Conservation (phyloP, 2,329 filamentous ascomycete genomes). For the Huntiella moniliformis region DNA sequence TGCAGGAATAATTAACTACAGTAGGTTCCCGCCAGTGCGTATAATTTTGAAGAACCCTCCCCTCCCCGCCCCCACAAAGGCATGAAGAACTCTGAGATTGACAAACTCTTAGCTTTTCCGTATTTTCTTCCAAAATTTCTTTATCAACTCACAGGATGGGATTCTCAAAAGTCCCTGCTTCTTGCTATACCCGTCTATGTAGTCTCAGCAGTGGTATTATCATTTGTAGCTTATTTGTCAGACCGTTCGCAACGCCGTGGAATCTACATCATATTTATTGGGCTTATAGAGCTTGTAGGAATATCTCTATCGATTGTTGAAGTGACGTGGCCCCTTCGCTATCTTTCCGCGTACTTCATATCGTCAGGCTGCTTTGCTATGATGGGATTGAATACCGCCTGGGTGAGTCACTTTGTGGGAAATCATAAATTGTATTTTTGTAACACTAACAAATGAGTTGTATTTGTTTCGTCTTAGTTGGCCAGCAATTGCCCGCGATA, state of each 20-base stretch:
- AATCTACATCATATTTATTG: neutral
- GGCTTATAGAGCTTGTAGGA: neutral
- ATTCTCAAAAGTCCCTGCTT: neutral
- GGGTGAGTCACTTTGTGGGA: neutral
- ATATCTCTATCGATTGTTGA: neutral
- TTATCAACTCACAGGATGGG: neutral
- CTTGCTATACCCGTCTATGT: neutral
- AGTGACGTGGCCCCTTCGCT: no score
- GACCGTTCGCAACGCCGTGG: constrained; percentile 1
- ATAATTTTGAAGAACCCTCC: neutral
- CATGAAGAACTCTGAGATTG: no score
- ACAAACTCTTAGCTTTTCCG: neutral
- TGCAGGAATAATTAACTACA: neutral
- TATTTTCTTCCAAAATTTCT: neutral
- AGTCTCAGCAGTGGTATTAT: neutral
- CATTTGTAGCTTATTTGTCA: neutral
- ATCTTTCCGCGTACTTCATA: neutral
- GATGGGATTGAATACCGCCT: neutral
- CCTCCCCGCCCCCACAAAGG: neutral
- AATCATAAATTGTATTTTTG: no score
- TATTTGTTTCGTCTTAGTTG: neutral
- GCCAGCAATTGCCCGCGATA: neutral
- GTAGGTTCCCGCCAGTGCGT: neutral
- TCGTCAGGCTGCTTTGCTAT: neutral
- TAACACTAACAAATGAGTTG: neutral